These are phyloP conservation scores for Dryadomyces quercus-mongolicae DNA, from an alignment of 2,329 filamentous ascomycete genomes.

Conservation along the genomic window DNA sequence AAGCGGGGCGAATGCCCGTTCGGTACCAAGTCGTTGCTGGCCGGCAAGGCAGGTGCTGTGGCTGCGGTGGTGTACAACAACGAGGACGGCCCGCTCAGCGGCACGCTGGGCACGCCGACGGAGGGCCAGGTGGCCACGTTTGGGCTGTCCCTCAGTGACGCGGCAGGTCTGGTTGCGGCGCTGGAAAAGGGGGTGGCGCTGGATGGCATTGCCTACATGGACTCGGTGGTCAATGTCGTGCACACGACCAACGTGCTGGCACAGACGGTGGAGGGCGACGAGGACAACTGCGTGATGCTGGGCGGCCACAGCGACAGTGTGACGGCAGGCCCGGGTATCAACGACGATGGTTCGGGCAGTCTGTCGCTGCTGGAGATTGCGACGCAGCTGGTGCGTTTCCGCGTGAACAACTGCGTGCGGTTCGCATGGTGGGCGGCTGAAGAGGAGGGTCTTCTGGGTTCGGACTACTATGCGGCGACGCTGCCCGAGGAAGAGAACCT, in stretches of 20 bases:
- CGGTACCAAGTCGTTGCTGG: conserved; percentile 55
- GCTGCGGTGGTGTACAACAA: conserved; percentile 69
- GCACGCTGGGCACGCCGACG: conserved; percentile 53
- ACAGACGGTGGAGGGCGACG: conserved; percentile 47
- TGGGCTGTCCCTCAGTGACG: conserved; percentile 49
- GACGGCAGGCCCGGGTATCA: conserved; percentile 56
- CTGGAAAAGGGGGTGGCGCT: conserved; percentile 38
- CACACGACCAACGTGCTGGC: conserved; percentile 49
- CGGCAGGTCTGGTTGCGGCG: conserved; percentile 39
- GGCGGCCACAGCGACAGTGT: conserved; percentile 55
- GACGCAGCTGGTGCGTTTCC: conserved; percentile 42
- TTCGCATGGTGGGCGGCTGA: conserved; percentile 59
- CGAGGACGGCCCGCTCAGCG: conserved; percentile 46
- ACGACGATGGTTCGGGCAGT: conserved; percentile 63
- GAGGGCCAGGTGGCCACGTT: conserved; percentile 55
- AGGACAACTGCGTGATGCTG: conserved; percentile 52
- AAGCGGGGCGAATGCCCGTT: conserved; percentile 60
- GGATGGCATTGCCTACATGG: conserved; percentile 45
- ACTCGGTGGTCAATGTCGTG: conserved; percentile 42
- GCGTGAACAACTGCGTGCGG: conserved; percentile 52
- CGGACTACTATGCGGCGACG: conserved; percentile 44
- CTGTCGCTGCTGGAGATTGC: conserved; percentile 51
- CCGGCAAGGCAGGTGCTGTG: conserved; percentile 56
- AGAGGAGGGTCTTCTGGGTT: conserved; percentile 54
- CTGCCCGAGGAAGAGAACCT: conserved; percentile 45